Base-by-base conservation (phyloP, 2,329 filamentous ascomycete genomes). In the Penicillium sp. region DNA sequence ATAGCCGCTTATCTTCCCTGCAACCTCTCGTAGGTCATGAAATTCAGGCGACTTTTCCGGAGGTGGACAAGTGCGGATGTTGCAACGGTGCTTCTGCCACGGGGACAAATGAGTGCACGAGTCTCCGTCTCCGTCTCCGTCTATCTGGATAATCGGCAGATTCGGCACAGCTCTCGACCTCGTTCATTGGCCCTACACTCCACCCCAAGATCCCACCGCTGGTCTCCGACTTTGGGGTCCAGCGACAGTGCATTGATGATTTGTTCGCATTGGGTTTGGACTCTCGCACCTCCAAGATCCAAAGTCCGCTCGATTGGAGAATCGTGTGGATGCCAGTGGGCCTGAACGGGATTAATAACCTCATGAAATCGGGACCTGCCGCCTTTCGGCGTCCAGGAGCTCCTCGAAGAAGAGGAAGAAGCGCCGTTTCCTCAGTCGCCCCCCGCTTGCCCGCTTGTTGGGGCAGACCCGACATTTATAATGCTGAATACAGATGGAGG, bases 381-480 rank as follows among this genome's bases (percentile, higher is more conserved):
- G 50, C 49, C 50, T 45, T 38, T 33, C 27, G 9, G 50, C 34
- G 46, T 47, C 43, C 33, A 13, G 29, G 29, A 32, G 8, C 4
- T 32, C 29, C 9, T 11, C 29, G 9, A 11, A 32, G 29, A 4
- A 32, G 29, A 7, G 8, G 8, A 32, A 11, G 29, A 32, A 32
- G 6, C 29, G 6, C 29, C 29, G 29, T 32, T 11, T 11, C 29
- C 29, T 11, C 29, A 32, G 29, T 32, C 9, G 8, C 3, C 29
- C 29, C 29, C 56, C 54, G 54, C 54, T 51, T 48, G 53, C 52
- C 49, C 50, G 45, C 32, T 18, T 25, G 39, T 47, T 28, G 32
- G 42, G 53, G 49, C 52, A 39, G 40, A 41, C 27, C 56, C 53
- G 49, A 54, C 51, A 58, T 51, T 59, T 58, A 53, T 58, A 56